phyloP scores from a whole-genome alignment of 1,139 yeast species.

The Taphrina populina region DNA sequence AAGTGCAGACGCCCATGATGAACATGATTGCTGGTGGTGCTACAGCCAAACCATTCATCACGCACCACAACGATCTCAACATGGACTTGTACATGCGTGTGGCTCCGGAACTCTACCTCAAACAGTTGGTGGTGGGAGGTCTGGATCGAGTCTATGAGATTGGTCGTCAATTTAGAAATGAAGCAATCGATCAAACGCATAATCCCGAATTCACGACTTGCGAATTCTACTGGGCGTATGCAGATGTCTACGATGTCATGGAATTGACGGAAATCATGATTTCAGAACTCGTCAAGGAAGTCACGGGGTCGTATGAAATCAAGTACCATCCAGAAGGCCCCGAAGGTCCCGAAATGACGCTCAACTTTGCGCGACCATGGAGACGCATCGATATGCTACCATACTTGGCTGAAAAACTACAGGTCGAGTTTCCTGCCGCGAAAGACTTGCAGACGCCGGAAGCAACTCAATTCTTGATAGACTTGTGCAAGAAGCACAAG shows the following conservation, averaged over 20 bases:
- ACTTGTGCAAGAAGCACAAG: slow-evolving; percentile 71
- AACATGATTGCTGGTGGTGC: slow-evolving; percentile 99
- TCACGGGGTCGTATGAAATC: slow-evolving; percentile 83
- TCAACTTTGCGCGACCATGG: slow-evolving; percentile 97
- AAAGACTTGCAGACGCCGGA: slow-evolving; percentile 91
- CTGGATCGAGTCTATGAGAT: slow-evolving; percentile 97
- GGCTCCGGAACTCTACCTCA: slow-evolving; percentile 95
- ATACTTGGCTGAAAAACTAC: slow-evolving; percentile 81
- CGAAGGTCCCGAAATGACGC: slow-evolving; percentile 69
- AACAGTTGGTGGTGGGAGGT: slow-evolving; percentile 97
- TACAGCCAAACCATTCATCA: slow-evolving; percentile 94
- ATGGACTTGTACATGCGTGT: slow-evolving; percentile 97
- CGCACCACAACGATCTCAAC: slow-evolving; percentile 95
- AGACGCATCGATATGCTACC: slow-evolving; percentile 97
- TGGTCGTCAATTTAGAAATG: slow-evolving; percentile 98
- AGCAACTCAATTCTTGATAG: slow-evolving; percentile 86
- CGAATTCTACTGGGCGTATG: slow-evolving; percentile 94
- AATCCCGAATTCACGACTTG: slow-evolving; percentile 98
- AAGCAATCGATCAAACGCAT: slow-evolving; percentile 96
- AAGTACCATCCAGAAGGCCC: slow-evolving; percentile 83
- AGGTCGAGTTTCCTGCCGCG: slow-evolving; percentile 92
- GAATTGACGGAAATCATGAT: slow-evolving; percentile 91
- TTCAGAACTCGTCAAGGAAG: slow-evolving; percentile 95
- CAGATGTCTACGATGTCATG: slow-evolving; percentile 92
- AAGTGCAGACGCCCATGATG: slow-evolving; percentile 99